Base-by-base conservation (phyloP, 1,284 basidiomycete species). In the Heimioporus retisporus region DNA sequence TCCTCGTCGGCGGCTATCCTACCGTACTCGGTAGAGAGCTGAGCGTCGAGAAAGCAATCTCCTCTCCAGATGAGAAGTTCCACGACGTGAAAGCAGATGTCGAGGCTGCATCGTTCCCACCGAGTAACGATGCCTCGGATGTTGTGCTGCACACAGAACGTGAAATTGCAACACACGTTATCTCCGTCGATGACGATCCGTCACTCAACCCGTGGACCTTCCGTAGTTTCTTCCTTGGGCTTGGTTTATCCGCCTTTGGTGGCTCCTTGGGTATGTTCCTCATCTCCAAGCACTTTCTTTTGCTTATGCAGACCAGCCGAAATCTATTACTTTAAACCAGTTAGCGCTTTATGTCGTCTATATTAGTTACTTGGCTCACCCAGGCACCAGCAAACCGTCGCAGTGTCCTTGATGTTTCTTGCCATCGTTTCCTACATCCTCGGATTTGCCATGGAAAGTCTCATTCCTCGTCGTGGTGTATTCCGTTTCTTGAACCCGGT, bases 271-370 rank as follows among this genome's bases (percentile, higher is more conserved):
- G 57, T 13, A 42, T n/a, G 6, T 6, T 19, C 28, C 2, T 31
- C n/a, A n/a, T 40, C 10, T 7, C 51, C 14, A 21, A 21, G n/a
- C 35, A 53, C 55, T n/a, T 19, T 19, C 11, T 23, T 56, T n/a
- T 61, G 10, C 35, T 40, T 2, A 40, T 40, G 35, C 35, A 19
- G 14, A 77, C 10, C 44, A 68, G 79, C 86, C 5, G 83, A 89
- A 59, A 89, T 90, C 43, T 89, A 89, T 71, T 90, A 89, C 64
- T 90, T 90, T 77, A 89, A 89, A 81, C 87, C 88, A 4, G 77
- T 80, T 48, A 60, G 69, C 6, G n/a, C n/a, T n/a, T n/a, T n/a
- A n/a, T n/a, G n/a, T 18, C 43, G 10, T 18, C 10, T 18, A 18
- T 18, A n/a, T n/a, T n/a, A n/a, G n/a, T n/a, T n/a, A 44, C 43